Percentiles rank a stretch among this genome's conserved stretches.
Evolutionary conservation across 148 eudicot genomes (phyloP).

Genomic region (Chenopodium album): DNA sequence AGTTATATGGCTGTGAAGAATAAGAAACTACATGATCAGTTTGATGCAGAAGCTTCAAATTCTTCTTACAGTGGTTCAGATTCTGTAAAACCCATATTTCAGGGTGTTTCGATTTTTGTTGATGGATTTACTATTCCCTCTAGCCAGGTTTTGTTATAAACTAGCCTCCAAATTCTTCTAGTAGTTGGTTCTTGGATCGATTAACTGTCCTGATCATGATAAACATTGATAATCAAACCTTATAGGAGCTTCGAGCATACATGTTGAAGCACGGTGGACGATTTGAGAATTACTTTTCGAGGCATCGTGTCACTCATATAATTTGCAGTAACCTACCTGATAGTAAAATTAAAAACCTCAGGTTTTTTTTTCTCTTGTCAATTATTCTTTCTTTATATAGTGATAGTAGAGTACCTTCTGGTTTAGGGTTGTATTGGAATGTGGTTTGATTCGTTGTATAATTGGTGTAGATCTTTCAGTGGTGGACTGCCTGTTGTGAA

Average conservation of each 20-base stretch:
- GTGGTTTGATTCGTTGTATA: conserved; percentile 2
- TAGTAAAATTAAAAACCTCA: not conserved
- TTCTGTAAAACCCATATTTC: conserved; percentile 57
- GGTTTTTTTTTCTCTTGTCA: not conserved
- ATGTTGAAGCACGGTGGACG: conserved; percentile 92
- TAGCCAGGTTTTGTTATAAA: conserved; percentile 64
- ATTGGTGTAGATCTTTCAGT: conserved; percentile 72
- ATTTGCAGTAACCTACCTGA: conserved; percentile 89
- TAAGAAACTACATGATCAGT: conserved; percentile 78
- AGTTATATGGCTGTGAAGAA: conserved; percentile 97
- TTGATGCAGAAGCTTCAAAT: conserved; percentile 80
- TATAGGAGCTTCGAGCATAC: conserved; percentile 75
- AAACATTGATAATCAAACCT: conserved; percentile 2
- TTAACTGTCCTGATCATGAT: not conserved
- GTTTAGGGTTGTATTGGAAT: not conserved
- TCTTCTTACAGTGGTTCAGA: conserved; percentile 53
- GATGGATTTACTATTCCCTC: conserved; percentile 95
- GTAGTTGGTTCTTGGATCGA: not conserved
- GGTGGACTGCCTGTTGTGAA: conserved; percentile 90
- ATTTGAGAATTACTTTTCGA: conserved; percentile 93
- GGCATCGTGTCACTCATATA: conserved; percentile 78
- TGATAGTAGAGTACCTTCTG: too few species aligned
- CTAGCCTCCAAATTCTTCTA: not conserved
- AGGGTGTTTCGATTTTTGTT: conserved; percentile 84
- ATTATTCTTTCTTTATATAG: too few species aligned